Evolutionary conservation across 805 yeast genomes (phyloP).

Genomic region (Kazachstania martiniae): DNA sequence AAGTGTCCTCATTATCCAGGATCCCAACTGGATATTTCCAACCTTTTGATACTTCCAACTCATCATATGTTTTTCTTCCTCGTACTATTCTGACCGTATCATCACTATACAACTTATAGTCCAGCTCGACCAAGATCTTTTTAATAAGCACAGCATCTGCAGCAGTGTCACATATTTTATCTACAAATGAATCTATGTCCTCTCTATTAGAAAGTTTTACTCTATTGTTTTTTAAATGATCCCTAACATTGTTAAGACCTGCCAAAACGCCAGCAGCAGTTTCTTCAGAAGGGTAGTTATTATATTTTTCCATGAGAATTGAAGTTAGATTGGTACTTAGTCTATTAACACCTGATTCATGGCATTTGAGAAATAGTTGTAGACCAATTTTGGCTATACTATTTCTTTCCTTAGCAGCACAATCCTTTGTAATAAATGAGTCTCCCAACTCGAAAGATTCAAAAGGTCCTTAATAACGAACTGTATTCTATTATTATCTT

Average conservation of each 20-base stretch:
- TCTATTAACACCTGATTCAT: slow-evolving; percentile 11
- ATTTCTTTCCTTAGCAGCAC: too few relatives aligned
- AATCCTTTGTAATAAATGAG: too few relatives aligned
- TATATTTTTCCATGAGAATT: slow-evolving; percentile 10
- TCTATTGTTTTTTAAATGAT: slow-evolving; percentile 8
- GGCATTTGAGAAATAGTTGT: slow-evolving; percentile 17
- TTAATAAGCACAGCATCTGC: slow-evolving; percentile 11
- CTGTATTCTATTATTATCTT: slow-evolving; percentile 12
- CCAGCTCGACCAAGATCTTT: slow-evolving; percentile 13
- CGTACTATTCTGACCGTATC: slow-evolving; percentile 23
- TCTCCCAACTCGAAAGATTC: slow-evolving; percentile 15
- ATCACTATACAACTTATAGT: slow-evolving; percentile 20
- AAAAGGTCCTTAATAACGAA: slow-evolving; percentile 13
- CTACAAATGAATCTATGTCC: slow-evolving; percentile 14
- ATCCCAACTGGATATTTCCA: slow-evolving; percentile 24
- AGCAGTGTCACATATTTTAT: slow-evolving; percentile 5
- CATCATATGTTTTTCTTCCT: slow-evolving; percentile 19
- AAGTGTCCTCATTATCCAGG: slow-evolving; percentile 20
- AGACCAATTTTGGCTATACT: slow-evolving; percentile 19
- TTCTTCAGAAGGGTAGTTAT: slow-evolving; percentile 9
- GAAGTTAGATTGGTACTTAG: slow-evolving; percentile 13
- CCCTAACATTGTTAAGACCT: slow-evolving; percentile 9
- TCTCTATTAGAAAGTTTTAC: slow-evolving; percentile 6
- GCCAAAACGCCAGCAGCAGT: slow-evolving; percentile 10
- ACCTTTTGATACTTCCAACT: slow-evolving; percentile 23